Percentiles rank a stretch among this genome's conserved stretches.
Evolutionary conservation across 2,329 filamentous ascomycete species (phyloP).

Genomic region (Epichloe hybrida): DNA sequence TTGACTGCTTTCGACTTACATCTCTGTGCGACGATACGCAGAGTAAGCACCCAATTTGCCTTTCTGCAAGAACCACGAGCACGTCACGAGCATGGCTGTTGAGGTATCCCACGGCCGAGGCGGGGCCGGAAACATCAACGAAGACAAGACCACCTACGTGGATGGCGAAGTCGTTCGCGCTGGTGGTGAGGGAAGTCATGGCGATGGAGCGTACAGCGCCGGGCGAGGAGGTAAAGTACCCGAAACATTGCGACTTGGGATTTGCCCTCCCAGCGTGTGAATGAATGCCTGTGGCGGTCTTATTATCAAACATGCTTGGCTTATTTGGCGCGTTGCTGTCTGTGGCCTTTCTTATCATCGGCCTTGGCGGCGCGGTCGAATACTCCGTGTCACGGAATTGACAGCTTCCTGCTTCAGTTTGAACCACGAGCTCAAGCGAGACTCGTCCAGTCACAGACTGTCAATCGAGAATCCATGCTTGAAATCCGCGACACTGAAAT

Average conservation of each 20-base stretch:
- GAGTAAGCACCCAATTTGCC: no score
- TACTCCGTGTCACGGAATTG: neutral
- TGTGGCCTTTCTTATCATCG: neutral
- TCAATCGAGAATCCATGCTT: neutral
- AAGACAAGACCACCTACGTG: conserved; percentile 43
- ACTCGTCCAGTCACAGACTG: neutral
- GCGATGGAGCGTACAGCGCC: conserved; percentile 44
- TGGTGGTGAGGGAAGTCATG: conserved; percentile 40
- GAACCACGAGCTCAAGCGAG: neutral
- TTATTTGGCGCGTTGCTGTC: neutral
- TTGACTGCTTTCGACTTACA: no score
- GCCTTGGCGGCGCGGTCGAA: neutral
- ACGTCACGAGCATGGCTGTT: conserved; percentile 15
- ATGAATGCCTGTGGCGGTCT: neutral
- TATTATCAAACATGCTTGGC: neutral
- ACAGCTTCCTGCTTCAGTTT: neutral
- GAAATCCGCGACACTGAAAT: no score
- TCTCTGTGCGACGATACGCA: no score
- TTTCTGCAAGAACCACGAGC: neutral
- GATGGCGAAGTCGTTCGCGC: conserved; percentile 48
- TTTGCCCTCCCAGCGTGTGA: neutral
- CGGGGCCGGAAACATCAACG: conserved; percentile 47
- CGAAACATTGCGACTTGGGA: neutral
- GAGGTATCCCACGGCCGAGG: conserved; percentile 49
- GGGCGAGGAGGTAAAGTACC: conserved; percentile 40